A percentile compares a stretch with the other conserved stretches of the same genome.
phyloP scores from a whole-genome alignment of 371 early-diverging fungal species.

The Rhizomucor pusillus region DNA sequence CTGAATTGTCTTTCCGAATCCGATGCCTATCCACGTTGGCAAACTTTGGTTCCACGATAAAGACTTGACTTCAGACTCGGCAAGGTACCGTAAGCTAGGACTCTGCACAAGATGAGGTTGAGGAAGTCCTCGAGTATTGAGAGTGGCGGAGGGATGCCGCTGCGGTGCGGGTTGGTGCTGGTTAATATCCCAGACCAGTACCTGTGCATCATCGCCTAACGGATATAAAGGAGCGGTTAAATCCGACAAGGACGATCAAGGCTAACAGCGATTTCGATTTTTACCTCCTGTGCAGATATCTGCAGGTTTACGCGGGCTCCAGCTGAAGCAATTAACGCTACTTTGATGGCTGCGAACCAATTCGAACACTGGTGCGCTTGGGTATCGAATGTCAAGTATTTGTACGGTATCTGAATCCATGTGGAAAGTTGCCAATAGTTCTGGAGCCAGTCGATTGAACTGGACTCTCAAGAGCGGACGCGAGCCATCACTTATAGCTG shows the following conservation, averaged over 20 bases:
- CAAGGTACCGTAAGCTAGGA: conserved; percentile 61
- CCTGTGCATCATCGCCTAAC: conserved; percentile 66
- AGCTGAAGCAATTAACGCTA: conserved; percentile 64
- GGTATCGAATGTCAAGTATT: conserved; percentile 86
- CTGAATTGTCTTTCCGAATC: conserved; percentile 52
- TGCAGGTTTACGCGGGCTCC: conserved; percentile 68
- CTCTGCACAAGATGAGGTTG: conserved; percentile 36
- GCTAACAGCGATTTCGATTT: conserved; percentile 5
- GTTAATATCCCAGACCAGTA: conserved; percentile 75
- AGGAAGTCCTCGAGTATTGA: background rate
- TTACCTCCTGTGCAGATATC: conserved; percentile 72
- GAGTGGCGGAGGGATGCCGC: background rate
- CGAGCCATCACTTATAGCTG: conserved; percentile 24
- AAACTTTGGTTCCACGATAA: conserved; percentile 58
- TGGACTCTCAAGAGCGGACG: conserved; percentile 79
- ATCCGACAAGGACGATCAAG: too few relatives aligned
- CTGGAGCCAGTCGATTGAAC: conserved; percentile 82
- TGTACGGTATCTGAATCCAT: conserved; percentile 71
- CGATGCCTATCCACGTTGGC: conserved; percentile 70
- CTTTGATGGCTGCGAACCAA: conserved; percentile 68
- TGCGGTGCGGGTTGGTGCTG: conserved; percentile 10
- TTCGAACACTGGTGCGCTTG: conserved; percentile 78
- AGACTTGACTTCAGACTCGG: conserved; percentile 61
- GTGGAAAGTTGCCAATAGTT: conserved; percentile 85
- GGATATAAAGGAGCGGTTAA: too few relatives aligned